Base-by-base conservation (phyloP, 1,284 basidiomycete genomes). In the Exobasidium rhododendri region DNA sequence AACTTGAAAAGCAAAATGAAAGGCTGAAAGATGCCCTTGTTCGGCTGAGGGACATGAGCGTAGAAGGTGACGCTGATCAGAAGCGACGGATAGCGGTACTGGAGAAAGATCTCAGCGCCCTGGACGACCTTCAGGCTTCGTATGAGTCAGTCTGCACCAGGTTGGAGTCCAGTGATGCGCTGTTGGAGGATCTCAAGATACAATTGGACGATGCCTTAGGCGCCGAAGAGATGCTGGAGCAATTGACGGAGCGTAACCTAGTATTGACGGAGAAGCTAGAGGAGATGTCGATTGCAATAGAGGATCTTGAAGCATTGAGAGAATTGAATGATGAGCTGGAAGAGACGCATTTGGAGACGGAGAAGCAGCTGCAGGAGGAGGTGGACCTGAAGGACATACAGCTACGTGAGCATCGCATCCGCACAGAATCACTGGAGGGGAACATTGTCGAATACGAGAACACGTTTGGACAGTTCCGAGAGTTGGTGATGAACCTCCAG, bases 271-370 rank as follows among this genome's bases (percentile, higher is more conserved):
- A 94, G 90, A 86, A 91, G 24, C 59, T 97, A 68, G 94, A 97
- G 75, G 92, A 96, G 81, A 93, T 97, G 89, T 86, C 89, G 4
- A 88, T 91, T 59, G 91, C 90, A 0, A 92, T 97, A 56, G 94
- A 97, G 77, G 94, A 98, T 75, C 86, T 97, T 14, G 94, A 98
- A 77, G 88, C 94, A 13, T 85, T 98, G 56, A 92, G 94, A 80
- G 94, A 97, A 73, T 87, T 99, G 59, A 92, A 89, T 67, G 94
- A 98, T 70, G 96, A 99, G 81, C 85, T 99, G 2, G 96, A 98
- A 80, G 94, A 98, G 81, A 92, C 91, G 74, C 94, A 98, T 71
- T 80, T 91, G 5, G 94, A 97, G 81, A 92, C 92, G 0, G 94
- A 97, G 82, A 92, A 91, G 80, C 86, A 89, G 45, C 82, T 98